Percentiles rank a stretch among this genome's conserved stretches.
phyloP scores from a whole-genome alignment of 108 stramenopile species.

The Skeletonema grethae region DNA sequence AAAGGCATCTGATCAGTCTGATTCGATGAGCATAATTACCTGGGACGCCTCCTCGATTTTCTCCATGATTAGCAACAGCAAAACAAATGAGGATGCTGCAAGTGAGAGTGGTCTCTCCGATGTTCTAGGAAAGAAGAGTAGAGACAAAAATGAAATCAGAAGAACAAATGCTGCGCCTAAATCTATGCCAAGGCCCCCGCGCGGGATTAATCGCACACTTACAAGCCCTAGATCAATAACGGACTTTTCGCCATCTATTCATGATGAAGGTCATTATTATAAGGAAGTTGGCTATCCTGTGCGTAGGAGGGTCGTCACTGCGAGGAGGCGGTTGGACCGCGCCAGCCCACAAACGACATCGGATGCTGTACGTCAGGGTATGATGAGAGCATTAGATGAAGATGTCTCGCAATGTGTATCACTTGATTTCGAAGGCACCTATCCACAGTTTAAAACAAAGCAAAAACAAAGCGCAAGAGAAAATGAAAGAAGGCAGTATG shows the following conservation, averaged over 20 bases:
- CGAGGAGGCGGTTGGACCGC: not conserved
- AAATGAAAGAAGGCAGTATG: not conserved
- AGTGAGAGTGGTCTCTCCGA: slow-evolving; percentile 24
- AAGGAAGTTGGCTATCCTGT: not conserved
- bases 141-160: not conserved
- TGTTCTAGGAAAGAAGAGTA: slow-evolving; percentile 16
- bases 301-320: not conserved
- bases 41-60: slow-evolving; percentile 33
- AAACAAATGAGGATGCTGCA: slow-evolving; percentile 4
- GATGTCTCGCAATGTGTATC: slow-evolving; percentile 2
- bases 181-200: not conserved
- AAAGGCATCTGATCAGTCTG: slow-evolving; percentile 1
- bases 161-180: not conserved
- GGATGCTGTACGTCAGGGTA: not conserved
- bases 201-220: not conserved
- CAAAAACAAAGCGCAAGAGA: not conserved
- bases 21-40: slow-evolving; percentile 23
- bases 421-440: not conserved
- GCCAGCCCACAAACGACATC: not conserved
- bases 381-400: slow-evolving; percentile 7
- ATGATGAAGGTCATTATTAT: not conserved
- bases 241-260: not conserved
- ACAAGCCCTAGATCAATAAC: not conserved
- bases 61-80: slow-evolving; percentile 19
- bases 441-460: not conserved